Base-by-base conservation (phyloP, 73 alveolate genomes). In the Symbiodinium pilosum region DNA sequence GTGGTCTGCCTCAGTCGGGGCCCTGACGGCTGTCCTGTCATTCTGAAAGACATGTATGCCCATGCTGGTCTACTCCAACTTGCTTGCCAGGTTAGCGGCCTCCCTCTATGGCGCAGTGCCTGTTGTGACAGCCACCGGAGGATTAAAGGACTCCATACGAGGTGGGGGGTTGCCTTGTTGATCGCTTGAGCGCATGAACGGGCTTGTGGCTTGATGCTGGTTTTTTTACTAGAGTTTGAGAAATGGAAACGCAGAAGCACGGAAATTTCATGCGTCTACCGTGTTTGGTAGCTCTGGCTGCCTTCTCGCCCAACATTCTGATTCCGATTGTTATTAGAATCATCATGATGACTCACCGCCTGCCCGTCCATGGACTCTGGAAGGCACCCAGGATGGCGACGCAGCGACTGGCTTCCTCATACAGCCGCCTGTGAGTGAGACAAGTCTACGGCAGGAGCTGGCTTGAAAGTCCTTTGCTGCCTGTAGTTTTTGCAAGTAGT, bases 81-180 rank as follows among this genome's bases (percentile, higher is more conserved):
- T 16, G 9, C 34, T 56, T 28, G 34, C 16, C 3, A 88, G 95
- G 95, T 42, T 88, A 86, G 86, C 95, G 43, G 95, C 95, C 4
- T 75, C 86, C 38, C 18, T 40, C 0, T 88, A 88, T 43, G 95
- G 95, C 6, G 95, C 95, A 21, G 68, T 88, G 73, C 85, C 73
- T 24, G 64, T 88, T n/a, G 95, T 69, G 30, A 88, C 84, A 11
- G 86, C 86, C 47, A 88, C 95, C 4, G 95, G 95, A 39, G 95
- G 95, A 2, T n/a, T 88, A 34, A 88, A 88, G 86, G 95, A 88
- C 69, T 64, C 86, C 34, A 83, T 88, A 54, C 73, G 73, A 64
- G 95, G 95, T 24, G 7, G 83, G 34, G 8, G 83, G 34, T 68
- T 68, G 32, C 32, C 32, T 28, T 28, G 83, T 28, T 32, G 83